phyloP scores from a whole-genome alignment of 2,329 filamentous ascomycete species.

The Alternaria arbusti region DNA sequence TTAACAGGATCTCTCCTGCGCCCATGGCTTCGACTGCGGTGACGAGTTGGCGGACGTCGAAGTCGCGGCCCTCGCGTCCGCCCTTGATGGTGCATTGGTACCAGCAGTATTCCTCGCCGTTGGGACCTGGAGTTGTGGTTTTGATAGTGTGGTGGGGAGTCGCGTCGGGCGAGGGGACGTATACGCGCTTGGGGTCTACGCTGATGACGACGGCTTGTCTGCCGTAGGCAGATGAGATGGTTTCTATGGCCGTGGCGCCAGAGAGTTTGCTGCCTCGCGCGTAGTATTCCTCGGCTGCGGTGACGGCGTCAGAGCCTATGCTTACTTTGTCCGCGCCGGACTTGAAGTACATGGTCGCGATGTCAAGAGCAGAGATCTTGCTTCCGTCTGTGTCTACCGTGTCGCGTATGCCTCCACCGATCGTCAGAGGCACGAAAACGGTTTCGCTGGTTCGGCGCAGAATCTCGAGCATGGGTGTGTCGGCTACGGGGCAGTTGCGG shows the following conservation, averaged over 20 bases:
- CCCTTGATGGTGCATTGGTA: constrained; percentile 98
- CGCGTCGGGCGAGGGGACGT: constrained; percentile 71
- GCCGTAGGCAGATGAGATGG: constrained; percentile 91
- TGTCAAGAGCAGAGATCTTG: constrained; percentile 85
- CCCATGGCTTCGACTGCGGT: constrained; percentile 96
- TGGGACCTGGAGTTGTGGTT: constrained; percentile 73
- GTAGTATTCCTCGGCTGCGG: constrained; percentile 91
- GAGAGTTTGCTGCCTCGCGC: constrained; percentile 69
- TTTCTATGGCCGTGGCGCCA: constrained; percentile 91
- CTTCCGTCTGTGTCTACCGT: constrained; percentile 88
- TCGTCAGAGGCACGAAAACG: constrained; percentile 94
- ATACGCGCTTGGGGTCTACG: constrained; percentile 91
- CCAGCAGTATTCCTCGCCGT: constrained; percentile 86
- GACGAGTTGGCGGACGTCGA: constrained; percentile 88
- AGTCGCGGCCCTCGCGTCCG: constrained; percentile 88
- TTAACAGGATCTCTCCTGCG: constrained; percentile 89
- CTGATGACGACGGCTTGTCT: constrained; percentile 97
- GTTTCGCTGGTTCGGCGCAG: constrained; percentile 83
- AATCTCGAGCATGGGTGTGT: constrained; percentile 95
- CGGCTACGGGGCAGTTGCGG: constrained; percentile 89
- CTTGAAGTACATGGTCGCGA: constrained; percentile 97
- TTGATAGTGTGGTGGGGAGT: constrained; percentile 78
- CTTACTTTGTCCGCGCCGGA: constrained; percentile 97
- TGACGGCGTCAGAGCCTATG: constrained; percentile 93
- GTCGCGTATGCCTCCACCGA: constrained; percentile 94